phyloP scores from a whole-genome alignment of 306 rosid species.

The Ormosia emarginata region DNA sequence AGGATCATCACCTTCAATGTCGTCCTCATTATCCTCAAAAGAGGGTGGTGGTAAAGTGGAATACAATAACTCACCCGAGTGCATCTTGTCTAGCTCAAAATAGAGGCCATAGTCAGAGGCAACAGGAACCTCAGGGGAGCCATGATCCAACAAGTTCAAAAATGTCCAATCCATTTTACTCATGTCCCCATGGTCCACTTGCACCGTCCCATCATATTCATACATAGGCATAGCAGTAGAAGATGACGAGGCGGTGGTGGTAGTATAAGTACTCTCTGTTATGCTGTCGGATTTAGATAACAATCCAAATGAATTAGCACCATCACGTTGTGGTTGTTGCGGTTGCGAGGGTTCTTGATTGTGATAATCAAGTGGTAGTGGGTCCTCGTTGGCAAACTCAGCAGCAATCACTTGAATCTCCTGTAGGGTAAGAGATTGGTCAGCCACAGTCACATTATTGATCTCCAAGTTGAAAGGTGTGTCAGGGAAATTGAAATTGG shows the following conservation, averaged over 20 bases:
- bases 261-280: not conserved
- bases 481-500: constrained; percentile 58
- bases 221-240: not conserved
- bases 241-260: not conserved
- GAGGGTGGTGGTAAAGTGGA: not conserved
- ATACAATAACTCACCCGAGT: constrained; percentile 32
- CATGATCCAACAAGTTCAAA: constrained; percentile 33
- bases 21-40: not conserved
- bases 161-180: constrained; percentile 49
- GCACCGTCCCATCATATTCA: not conserved
- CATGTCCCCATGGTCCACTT: constrained; percentile 20
- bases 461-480: constrained; percentile 31
- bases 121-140: not conserved
- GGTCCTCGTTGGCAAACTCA: constrained; percentile 40
- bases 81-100: constrained; percentile 33
- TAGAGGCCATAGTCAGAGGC: not conserved
- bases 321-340: too few species aligned
- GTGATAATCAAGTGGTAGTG: too few species aligned
- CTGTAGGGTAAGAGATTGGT: constrained; percentile 28
- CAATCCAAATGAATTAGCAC: too few species aligned
- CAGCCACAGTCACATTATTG: not conserved
- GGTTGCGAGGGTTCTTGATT: too few species aligned
- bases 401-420: constrained; percentile 59
- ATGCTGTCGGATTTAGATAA: too few species aligned
- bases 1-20: constrained; percentile 5